Evolutionary conservation across 2,329 filamentous ascomycete genomes (phyloP), one percentile per base, ranked within the genome.

Genomic region (Bipolaris oryzae): DNA sequence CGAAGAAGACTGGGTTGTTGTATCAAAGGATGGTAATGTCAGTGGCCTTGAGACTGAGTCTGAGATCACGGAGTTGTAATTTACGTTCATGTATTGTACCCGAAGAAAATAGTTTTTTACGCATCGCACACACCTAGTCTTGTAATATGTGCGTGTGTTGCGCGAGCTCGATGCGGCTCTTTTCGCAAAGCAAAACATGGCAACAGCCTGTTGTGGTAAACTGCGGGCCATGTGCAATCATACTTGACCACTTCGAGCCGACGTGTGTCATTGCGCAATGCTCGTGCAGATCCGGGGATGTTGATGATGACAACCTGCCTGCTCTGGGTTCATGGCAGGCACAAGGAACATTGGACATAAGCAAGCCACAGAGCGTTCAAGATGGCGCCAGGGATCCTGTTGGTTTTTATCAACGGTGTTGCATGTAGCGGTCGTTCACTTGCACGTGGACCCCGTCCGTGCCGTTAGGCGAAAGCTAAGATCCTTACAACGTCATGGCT

Each of bases 401-500:
- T 55, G 52, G 46, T 50, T 53, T 53, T 47, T 33, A 31, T 31
- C 28, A 56, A 56, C 53, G 53, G 53, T 38, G 28, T 34, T 53
- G 53, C 49, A 53, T 21, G 37, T 47, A 41, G 41, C 42, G 53
- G 51, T 53, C 54, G 53, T 56, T 53, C 54, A 33, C 54, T 57
- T 28, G 43, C 50, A 57, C 54, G 54, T 57, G 54, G 50, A 33
- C 39, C 46, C 48, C 50, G 50, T 23, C 50, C 54, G 54, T 57
- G 54, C 54, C 43, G 49, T 53, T 53, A 53, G 54, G 45, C 35
- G 25, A 52, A 41, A 55, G 53, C 52, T 48, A 44, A 47, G 57
- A 57, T 60, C 45, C 58, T 50, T 48, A 46, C 39, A 57, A 55
- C 55, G 61, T 59, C 59, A 58, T 62, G 39, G 55, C 54, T 57